Base-by-base conservation (phyloP, 2,329 filamentous ascomycete genomes). In the Leptographium procerum region DNA sequence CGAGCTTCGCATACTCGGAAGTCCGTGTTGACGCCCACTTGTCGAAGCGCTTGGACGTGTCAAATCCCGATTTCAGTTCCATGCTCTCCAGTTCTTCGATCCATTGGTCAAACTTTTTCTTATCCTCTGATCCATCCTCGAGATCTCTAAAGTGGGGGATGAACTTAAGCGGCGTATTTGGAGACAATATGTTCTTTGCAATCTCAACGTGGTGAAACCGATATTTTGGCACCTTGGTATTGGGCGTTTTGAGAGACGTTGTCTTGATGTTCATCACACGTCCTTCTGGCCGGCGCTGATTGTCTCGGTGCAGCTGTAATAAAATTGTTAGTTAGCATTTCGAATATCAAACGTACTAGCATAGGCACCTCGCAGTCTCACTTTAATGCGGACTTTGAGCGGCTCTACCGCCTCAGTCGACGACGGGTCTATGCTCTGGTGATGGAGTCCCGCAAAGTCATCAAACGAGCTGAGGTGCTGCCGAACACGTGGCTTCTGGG, bases 191-290 rank as follows among this genome's bases (percentile, higher is more conserved):
- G 58, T 83, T 84, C 65, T 79, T 82, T 65, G 72, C 74, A 56
- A 84, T 81, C 65, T 82, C 78, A 43, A 83, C 77, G 60, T 83
- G 79, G 63, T 84, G 81, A 62, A 82, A 83, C 33, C 77, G 72
- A 64, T 84, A 84, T 29, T 71, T 70, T n/a, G 81, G 81, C 10
- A 82, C 80, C n/a, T 75, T 72, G 24, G 77, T 72, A 61, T 73
- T 75, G 58, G 77, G 71, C 2, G 79, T 77, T 62, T 76, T 76
- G 62, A 81, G 74, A 63, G 74, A 70, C n/a, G 72, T 65, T 5
- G 78, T 72, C 3, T 66, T 63, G 65, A 61, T 48, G 16, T 58
- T 52, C 2, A 59, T n/a, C 43, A 55, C 40, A 1, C 60, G 60
- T 1, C 47, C 52, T 19, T 64, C 61, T 4, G 60, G 24, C 4